A percentile compares a stretch with the other conserved stretches of the same genome.
These are phyloP conservation scores for Citrus sinensis DNA, from an alignment of 345 rosid genomes.

Conservation along the genomic window DNA sequence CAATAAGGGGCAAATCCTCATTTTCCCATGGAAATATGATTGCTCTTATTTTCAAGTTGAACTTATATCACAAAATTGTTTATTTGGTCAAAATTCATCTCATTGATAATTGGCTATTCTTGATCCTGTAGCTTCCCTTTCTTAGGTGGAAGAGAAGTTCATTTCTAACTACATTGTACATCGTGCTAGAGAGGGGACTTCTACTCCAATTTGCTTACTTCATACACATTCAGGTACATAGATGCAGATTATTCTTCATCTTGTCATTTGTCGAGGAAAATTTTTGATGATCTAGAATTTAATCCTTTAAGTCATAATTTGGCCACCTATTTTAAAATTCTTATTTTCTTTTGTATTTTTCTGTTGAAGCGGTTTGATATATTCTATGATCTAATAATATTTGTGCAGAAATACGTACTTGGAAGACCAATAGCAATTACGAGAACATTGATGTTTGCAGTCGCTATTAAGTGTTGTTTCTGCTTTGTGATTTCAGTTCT, in stretches of 20 bases:
- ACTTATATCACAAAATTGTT: background rate
- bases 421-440: constrained; percentile 24
- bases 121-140: constrained; percentile 26
- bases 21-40: too few species aligned
- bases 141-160: constrained; percentile 34
- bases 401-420: constrained; percentile 32
- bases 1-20: too few species aligned
- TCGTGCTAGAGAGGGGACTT: background rate
- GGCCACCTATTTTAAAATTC: too few species aligned
- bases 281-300: too few species aligned
- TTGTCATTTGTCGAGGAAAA: too few species aligned
- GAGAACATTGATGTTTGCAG: constrained; percentile 27
- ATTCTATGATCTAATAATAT: too few species aligned
- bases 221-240: background rate
- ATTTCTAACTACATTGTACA: constrained; percentile 4
- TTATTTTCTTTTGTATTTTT: background rate
- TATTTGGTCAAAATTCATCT: background rate
- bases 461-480: constrained; percentile 32
- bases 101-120: background rate
- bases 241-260: background rate
- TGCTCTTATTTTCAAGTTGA: too few species aligned
- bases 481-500: constrained; percentile 28
- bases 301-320: too few species aligned
- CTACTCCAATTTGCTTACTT: background rate
- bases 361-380: background rate